Conservation (phyloP, 2,329 filamentous ascomycete species). For the Didymella pinodella region DNA sequence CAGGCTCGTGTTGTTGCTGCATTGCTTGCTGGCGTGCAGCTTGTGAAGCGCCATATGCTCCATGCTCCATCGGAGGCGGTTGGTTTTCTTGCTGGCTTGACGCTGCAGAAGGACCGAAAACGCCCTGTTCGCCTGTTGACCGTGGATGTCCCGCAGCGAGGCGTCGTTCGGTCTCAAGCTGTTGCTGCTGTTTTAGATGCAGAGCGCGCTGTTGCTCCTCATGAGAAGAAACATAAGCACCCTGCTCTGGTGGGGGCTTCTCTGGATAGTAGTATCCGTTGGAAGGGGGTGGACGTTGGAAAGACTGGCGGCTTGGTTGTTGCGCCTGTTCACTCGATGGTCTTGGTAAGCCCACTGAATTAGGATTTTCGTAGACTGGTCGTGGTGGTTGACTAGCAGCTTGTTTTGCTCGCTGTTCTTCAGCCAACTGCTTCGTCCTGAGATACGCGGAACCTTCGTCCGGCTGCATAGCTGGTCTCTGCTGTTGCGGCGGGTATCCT, state of each 20-base stretch:
- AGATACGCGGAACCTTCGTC: constrained; percentile 36
- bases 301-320: constrained; percentile 18
- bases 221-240: constrained; percentile 29
- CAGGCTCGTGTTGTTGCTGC: constrained; percentile 8
- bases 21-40: constrained; percentile 18
- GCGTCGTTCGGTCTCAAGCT: constrained; percentile 12
- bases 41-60: constrained; percentile 2
- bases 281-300: constrained; percentile 22
- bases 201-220: constrained; percentile 23
- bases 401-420: constrained; percentile 30
- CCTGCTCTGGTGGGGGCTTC: constrained; percentile 22
- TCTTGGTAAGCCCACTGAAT: constrained; percentile 11
- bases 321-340: constrained; percentile 16
- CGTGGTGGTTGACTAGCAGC: constrained; percentile 18
- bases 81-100: constrained; percentile 15
- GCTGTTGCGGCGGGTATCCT: constrained; percentile 13
- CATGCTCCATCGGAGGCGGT: not conserved
- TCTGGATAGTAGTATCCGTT: constrained; percentile 41
- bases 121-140: constrained; percentile 13
- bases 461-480: constrained; percentile 7
- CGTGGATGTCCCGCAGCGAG: constrained; percentile 1
- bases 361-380: constrained; percentile 10
- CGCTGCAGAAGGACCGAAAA: constrained; percentile 1
- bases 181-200: constrained; percentile 18
- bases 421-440: constrained; percentile 33